Evolutionary conservation across 305 asterid genomes (phyloP).

Genomic region (Ruellia speciosa): DNA sequence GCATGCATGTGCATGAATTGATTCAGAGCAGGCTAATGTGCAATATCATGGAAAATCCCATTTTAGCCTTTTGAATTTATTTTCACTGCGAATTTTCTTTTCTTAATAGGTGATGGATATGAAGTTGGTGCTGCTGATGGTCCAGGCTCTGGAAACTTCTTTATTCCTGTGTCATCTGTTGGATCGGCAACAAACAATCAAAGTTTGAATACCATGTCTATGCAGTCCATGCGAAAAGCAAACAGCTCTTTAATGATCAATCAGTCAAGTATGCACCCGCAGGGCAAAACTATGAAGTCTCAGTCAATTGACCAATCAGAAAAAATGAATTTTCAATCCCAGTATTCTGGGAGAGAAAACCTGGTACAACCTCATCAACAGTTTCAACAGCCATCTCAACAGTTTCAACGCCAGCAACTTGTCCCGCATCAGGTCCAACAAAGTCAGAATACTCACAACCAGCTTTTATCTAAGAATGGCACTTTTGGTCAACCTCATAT

Average conservation of each 20-base stretch:
- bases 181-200: conserved; percentile 47
- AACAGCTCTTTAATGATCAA: conserved; percentile 26
- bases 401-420: conserved; percentile 54
- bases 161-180: conserved; percentile 43
- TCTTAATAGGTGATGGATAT: conserved; percentile 54
- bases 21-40: conserved; percentile 1
- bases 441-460: conserved; percentile 56
- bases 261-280: conserved; percentile 47
- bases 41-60: neutral
- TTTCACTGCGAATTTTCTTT: conserved; percentile 25
- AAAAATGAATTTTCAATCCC: conserved; percentile 51
- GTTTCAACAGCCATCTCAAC: conserved; percentile 45
- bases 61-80: conserved; percentile 7
- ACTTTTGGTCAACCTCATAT: conserved; percentile 50
- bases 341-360: conserved; percentile 49
- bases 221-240: conserved; percentile 52
- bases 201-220: conserved; percentile 43
- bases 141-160: conserved; percentile 58
- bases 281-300: conserved; percentile 38
- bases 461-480: conserved; percentile 42
- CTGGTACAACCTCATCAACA: conserved; percentile 48
- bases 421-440: conserved; percentile 51
- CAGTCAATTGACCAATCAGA: conserved; percentile 48
- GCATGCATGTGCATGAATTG: neutral
- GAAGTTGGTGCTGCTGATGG: conserved; percentile 50